phyloP scores from a whole-genome alignment of 257 asterid species.

The Plantago elongata region DNA sequence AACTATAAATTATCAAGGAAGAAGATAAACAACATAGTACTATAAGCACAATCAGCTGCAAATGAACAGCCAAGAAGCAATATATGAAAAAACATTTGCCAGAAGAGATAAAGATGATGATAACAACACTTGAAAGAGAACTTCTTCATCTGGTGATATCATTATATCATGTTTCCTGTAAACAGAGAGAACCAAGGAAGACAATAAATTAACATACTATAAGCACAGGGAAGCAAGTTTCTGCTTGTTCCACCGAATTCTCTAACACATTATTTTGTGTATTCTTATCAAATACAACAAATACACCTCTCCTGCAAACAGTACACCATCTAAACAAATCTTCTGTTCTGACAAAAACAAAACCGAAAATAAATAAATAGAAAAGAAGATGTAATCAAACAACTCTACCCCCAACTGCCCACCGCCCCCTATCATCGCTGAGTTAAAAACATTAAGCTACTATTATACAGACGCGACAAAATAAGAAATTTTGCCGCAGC shows the following conservation, averaged over 20 bases:
- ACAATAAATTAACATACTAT: not conserved
- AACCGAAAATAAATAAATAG: not conserved
- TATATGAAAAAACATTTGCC: no score
- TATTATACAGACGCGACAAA: slow-evolving; percentile 56
- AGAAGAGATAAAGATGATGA: no score
- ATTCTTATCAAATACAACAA: slow-evolving; percentile 70
- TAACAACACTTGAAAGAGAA: no score
- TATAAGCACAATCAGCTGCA: no score
- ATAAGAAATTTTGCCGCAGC: slow-evolving; percentile 31
- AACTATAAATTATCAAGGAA: no score
- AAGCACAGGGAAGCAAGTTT: not conserved
- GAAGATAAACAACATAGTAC: no score
- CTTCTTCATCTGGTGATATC: no score
- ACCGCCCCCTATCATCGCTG: slow-evolving; percentile 46
- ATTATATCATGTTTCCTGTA: no score
- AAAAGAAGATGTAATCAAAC: slow-evolving; percentile 17
- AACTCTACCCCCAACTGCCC: slow-evolving; percentile 16
- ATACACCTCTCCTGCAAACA: slow-evolving; percentile 58
- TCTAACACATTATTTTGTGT: not conserved
- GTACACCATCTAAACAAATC: slow-evolving; percentile 50
- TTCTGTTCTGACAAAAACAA: slow-evolving; percentile 16
- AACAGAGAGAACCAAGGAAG: no score
- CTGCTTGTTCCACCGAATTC: not conserved
- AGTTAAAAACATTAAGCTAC: slow-evolving; percentile 42
- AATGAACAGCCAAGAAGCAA: no score